These are phyloP conservation scores for Gloeostereum incarnatum DNA, from an alignment of 768 basidiomycete genomes.

Conservation along the genomic window DNA sequence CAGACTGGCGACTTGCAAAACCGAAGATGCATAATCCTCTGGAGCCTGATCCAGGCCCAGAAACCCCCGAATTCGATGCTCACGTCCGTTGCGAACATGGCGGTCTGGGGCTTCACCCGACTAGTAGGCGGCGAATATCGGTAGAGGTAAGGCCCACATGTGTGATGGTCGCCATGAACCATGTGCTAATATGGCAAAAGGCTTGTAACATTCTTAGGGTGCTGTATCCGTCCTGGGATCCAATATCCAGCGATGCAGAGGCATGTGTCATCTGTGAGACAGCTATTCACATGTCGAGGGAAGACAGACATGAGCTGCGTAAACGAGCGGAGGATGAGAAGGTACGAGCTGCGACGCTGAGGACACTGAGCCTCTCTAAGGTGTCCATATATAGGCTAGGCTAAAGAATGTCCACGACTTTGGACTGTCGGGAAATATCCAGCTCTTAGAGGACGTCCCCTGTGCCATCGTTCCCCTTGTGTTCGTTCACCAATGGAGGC, in stretches of 20 bases:
- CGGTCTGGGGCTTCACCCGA: conserved; percentile 41
- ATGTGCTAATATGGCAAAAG: conserved; percentile 22
- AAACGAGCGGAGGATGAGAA: conserved; percentile 73
- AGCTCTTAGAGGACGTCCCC: conserved; percentile 34
- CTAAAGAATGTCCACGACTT: conserved; percentile 57
- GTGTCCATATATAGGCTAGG: conserved; percentile 35
- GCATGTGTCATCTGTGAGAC: conserved; percentile 59
- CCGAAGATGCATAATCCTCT: conserved; percentile 68
- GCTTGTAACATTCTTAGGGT: conserved; percentile 43
- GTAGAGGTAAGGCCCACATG: conserved; percentile 23
- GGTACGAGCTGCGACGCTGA: conserved; percentile 25
- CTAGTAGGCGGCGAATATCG: conserved; percentile 55
- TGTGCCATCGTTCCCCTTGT: conserved; percentile 51
- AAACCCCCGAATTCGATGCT: conserved; percentile 39
- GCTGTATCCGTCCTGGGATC: conserved; percentile 59
- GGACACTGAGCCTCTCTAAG: conserved; percentile 9
- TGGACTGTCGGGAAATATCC: conserved; percentile 31
- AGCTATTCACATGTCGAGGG: conserved; percentile 41
- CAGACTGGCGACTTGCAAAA: conserved; percentile 66
- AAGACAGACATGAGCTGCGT: conserved; percentile 52
- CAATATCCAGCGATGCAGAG: conserved; percentile 39
- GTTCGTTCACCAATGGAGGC: conserved; percentile 61
- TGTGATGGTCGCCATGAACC: not conserved
- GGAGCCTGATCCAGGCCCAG: conserved; percentile 59
- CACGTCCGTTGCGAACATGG: conserved; percentile 74